Evolutionary conservation across 352 stramenopile species (phyloP), one percentile per base, ranked within the genome.

Genomic region (Globisporangium radiosum): DNA sequence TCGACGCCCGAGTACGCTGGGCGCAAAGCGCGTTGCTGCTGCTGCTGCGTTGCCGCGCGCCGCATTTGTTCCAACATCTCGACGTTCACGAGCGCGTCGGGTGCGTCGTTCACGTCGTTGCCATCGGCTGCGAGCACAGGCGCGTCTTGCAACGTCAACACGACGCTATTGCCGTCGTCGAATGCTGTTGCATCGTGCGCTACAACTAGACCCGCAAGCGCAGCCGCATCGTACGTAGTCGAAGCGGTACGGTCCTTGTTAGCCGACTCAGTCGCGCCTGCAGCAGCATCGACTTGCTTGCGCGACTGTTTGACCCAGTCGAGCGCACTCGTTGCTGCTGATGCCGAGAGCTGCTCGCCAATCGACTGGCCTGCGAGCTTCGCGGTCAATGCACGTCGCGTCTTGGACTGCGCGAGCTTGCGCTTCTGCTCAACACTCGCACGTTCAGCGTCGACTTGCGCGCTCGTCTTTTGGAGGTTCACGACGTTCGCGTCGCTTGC

Each of bases 1-100:
- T 99, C 96, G 64, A 94, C 97, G 0, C 89, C 96, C 10, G 87
- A 85, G 77, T 99, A 99, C 52, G 95, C 80, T 0, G 87, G 87
- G 66, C 91, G 79, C 0, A 54, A 40, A 1, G 82, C 75, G 4
- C 82, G 68, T 43, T 79, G 73, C 0, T 70, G 65, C 11, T 70
- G 70, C 36, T 72, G 62, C 52, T 94, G 70, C 11, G 73, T 64
- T 0, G 75, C 76, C 4, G 65, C 33, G 13, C 70, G 75, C 17
- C 71, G 69, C 42, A 94, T 84, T 17, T 79, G 78, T 50, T 96
- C 86, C 47, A 73, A 81, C 51, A 97, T 47, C 49, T 88, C 81
- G 0, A 93, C 82, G 64, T 97, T 97, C 60, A 90, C 77, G 0
- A 97, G 74, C 68, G 92, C 84, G 55, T 95, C 75, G 2, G 85